Evolutionary conservation across 2,329 filamentous ascomycete genomes (phyloP).

Genomic region (Verticillium isaacii): DNA sequence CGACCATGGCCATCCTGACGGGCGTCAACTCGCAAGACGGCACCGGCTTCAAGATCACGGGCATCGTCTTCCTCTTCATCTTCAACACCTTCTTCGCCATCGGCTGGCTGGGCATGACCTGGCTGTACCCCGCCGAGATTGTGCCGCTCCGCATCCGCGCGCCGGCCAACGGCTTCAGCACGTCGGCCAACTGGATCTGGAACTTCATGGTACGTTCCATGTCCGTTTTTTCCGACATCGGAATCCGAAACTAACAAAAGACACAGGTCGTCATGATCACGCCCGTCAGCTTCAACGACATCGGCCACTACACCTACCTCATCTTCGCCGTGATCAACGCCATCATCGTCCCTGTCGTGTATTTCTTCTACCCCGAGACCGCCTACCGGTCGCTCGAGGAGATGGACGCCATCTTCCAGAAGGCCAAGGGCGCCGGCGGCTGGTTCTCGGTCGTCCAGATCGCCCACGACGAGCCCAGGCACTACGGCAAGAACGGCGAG

Average conservation of each 20-base stretch:
- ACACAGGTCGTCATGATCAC: constrained; percentile 53
- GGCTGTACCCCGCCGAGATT: constrained; percentile 59
- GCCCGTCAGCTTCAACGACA: constrained; percentile 52
- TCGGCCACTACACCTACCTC: constrained; percentile 57
- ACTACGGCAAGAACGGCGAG: constrained; percentile 57
- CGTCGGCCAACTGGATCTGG: constrained; percentile 56
- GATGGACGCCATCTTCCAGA: constrained; percentile 61
- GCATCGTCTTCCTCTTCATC: constrained; percentile 51
- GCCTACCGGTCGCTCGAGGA: constrained; percentile 60
- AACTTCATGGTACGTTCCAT: constrained; percentile 43
- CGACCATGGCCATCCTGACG: constrained; percentile 60
- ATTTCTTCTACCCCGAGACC: constrained; percentile 63
- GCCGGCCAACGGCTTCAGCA: constrained; percentile 52
- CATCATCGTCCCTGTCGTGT: constrained; percentile 51
- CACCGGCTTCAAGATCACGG: constrained; percentile 19
- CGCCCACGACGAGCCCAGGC: constrained; percentile 42
- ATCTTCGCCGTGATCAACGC: constrained; percentile 64
- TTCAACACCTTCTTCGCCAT: constrained; percentile 59
- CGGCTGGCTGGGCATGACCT: constrained; percentile 57
- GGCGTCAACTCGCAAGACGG: constrained; percentile 30
- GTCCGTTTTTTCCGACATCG: no score
- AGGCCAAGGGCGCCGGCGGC: constrained; percentile 38
- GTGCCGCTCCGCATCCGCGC: constrained; percentile 56
- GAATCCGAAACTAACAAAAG: no score
- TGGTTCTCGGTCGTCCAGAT: constrained; percentile 30